Percentiles rank a stretch among this genome's conserved stretches.
Evolutionary conservation across 495 filamentous ascomycete genomes (phyloP).

Genomic region (Penicillium paxilli): DNA sequence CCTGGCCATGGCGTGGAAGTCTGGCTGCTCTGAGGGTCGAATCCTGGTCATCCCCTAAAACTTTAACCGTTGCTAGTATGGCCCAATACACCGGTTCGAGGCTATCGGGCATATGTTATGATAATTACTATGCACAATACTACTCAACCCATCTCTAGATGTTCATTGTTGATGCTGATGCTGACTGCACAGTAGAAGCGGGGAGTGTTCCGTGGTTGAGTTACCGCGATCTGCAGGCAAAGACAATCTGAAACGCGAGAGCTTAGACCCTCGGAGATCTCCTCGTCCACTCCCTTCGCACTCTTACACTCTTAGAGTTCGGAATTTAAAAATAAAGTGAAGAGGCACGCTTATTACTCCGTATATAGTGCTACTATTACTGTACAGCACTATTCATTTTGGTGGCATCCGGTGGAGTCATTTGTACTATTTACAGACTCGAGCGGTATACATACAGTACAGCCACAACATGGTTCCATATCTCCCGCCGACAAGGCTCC

Average conservation of each 20-base stretch:
- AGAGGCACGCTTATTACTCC: background rate
- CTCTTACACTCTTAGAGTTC: no score
- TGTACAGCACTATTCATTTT: no score
- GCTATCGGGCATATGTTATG: no score
- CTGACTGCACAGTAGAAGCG: no score
- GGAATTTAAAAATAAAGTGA: slow-evolving; percentile 7
- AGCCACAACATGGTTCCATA: background rate
- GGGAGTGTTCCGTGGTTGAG: slow-evolving; percentile 8
- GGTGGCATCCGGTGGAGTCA: slow-evolving; percentile 9
- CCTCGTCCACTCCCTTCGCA: background rate
- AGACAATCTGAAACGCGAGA: slow-evolving; percentile 12
- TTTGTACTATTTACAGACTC: slow-evolving; percentile 25
- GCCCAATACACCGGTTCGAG: no score
- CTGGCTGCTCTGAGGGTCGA: background rate
- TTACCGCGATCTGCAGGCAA: slow-evolving; percentile 7
- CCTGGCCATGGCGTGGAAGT: background rate
- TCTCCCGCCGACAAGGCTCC: background rate
- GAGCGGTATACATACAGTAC: no score
- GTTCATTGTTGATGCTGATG: no score
- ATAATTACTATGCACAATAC: no score
- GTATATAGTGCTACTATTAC: no score
- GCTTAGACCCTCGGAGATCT: background rate
- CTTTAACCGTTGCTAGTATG: no score
- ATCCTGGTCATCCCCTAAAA: background rate
- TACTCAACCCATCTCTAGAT: no score